A percentile compares a stretch with the other conserved stretches of the same genome.
Conservation (phyloP, 495 filamentous ascomycete genomes). For the Usnea hakonensis region DNA sequence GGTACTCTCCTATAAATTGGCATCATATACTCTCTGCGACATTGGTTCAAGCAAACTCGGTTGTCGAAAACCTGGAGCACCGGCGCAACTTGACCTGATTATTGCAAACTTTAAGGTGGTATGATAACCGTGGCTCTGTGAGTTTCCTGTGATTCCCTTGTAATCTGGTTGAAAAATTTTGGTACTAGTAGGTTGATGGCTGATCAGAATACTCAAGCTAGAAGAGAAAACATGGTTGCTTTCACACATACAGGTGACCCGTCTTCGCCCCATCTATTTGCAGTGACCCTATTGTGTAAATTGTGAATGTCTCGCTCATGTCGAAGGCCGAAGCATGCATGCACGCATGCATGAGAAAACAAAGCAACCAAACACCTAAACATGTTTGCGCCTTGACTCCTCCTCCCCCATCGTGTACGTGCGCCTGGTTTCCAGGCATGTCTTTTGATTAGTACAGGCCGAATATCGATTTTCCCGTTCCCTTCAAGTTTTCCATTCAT, state of each 20-base stretch:
- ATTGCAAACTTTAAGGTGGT: background rate
- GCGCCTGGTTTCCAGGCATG: slow-evolving; percentile 11
- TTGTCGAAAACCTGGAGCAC: background rate
- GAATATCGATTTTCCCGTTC: slow-evolving; percentile 11
- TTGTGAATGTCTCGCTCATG: background rate
- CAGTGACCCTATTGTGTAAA: background rate
- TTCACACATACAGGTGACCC: background rate
- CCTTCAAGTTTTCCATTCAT: slow-evolving; percentile 13
- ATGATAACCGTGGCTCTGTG: background rate
- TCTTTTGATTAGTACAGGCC: slow-evolving; percentile 19
- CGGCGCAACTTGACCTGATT: background rate
- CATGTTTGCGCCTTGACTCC: slow-evolving; percentile 12
- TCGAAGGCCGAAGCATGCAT: slow-evolving; percentile 14
- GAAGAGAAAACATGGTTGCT: background rate
- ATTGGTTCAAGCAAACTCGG: background rate
- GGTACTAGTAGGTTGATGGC: background rate
- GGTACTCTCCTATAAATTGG: background rate
- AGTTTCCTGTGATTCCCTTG: background rate
- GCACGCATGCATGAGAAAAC: background rate
- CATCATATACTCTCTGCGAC: background rate
- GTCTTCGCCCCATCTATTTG: background rate
- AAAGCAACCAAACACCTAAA: slow-evolving; percentile 10
- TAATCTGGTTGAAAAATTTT: background rate
- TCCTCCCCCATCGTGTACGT: slow-evolving; percentile 12
- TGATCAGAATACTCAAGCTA: slow-evolving; percentile 4